These are phyloP conservation scores for Hansenula lynferdii DNA, from an alignment of 1,139 yeast species.

Conservation along the genomic window DNA sequence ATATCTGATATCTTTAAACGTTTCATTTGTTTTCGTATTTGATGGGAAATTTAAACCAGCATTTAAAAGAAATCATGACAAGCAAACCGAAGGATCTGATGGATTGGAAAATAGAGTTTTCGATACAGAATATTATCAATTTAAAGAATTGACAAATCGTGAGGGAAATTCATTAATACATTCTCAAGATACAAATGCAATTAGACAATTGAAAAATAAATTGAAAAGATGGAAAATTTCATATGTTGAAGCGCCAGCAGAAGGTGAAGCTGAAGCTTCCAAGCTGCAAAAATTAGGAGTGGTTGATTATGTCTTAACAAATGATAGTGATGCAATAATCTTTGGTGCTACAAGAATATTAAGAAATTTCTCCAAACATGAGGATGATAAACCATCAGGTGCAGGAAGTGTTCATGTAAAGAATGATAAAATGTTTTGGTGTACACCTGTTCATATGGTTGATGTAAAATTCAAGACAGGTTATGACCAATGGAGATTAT, in stretches of 20 bases:
- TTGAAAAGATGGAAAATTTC: slow-evolving; percentile 39
- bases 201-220: slow-evolving; percentile 25
- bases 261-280: slow-evolving; percentile 86
- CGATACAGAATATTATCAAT: slow-evolving; percentile 7
- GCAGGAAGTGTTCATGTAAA: slow-evolving; percentile 15
- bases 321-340: slow-evolving; percentile 70
- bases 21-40: slow-evolving; percentile 62
- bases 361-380: slow-evolving; percentile 44
- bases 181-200: slow-evolving; percentile 4
- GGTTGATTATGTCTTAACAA: slow-evolving; percentile 70
- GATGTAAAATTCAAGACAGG: slow-evolving; percentile 20
- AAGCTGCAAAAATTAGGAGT: slow-evolving; percentile 48
- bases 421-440: slow-evolving; percentile 22
- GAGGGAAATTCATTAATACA: slow-evolving; percentile 5
- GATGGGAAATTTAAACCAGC: slow-evolving; percentile 65
- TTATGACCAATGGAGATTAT: slow-evolving; percentile 36
- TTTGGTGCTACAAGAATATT: slow-evolving; percentile 66
- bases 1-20: slow-evolving; percentile 46
- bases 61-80: slow-evolving; percentile 30
- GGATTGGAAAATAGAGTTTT: slow-evolving; percentile 8
- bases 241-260: slow-evolving; percentile 59
- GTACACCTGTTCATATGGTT: slow-evolving; percentile 26
- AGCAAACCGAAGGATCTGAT: not conserved
- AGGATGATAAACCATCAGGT: slow-evolving; percentile 38
- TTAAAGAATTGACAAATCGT: slow-evolving; percentile 13